phyloP scores from a whole-genome alignment of 306 rosid genomes.

The Senna siamea region DNA sequence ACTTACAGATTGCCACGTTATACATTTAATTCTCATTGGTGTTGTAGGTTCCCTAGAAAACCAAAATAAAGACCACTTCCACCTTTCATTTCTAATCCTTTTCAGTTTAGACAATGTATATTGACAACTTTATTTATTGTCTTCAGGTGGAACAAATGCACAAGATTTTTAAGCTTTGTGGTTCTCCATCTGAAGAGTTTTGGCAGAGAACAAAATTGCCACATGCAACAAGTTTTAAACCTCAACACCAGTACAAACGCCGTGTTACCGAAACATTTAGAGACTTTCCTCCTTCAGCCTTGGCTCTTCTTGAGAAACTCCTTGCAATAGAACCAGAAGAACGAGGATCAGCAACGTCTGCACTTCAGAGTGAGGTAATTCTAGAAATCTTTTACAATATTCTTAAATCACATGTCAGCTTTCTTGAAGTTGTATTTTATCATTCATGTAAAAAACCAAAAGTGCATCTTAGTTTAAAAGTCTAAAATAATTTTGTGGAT shows the following conservation, averaged over 20 bases:
- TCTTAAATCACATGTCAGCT: background rate
- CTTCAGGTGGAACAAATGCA: conserved; percentile 95
- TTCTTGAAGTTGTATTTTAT: background rate
- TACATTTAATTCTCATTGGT: background rate
- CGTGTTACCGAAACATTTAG: conserved; percentile 61
- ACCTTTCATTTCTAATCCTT: background rate
- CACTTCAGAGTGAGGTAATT: conserved; percentile 74
- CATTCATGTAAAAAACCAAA: background rate
- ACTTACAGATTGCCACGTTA: no score
- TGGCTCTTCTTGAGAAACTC: conserved; percentile 72
- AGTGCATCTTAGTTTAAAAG: background rate
- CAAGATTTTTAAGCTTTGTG: conserved; percentile 92
- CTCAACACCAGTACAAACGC: conserved; percentile 74
- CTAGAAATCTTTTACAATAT: background rate
- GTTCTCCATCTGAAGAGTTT: conserved; percentile 84
- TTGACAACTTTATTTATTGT: conserved; percentile 11
- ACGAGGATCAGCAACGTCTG: conserved; percentile 74
- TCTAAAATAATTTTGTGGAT: background rate
- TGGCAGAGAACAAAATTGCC: conserved; percentile 85
- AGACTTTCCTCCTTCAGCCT: conserved; percentile 62
- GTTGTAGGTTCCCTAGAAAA: background rate
- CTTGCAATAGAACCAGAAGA: conserved; percentile 72
- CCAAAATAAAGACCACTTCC: background rate
- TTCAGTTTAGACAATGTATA: conserved; percentile 1
- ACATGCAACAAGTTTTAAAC: conserved; percentile 88